These are phyloP conservation scores for Phytophthora tubulina DNA, from an alignment of 352 stramenopile genomes.

Conservation along the genomic window DNA sequence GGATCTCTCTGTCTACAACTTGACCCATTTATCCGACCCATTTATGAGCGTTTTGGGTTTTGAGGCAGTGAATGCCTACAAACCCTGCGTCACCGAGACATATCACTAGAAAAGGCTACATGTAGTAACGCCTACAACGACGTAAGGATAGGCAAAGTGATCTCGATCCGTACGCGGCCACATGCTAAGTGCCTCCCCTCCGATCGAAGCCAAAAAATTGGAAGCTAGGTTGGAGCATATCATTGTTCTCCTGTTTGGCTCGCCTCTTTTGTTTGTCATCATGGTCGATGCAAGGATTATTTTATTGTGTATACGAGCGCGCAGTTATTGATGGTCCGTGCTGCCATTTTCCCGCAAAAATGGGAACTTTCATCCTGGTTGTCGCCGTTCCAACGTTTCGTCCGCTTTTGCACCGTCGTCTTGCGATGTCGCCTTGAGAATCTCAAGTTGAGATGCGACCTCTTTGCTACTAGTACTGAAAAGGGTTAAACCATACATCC, in stretches of 20 bases:
- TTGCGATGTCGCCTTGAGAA: slow-evolving; percentile 8
- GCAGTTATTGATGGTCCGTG: no score
- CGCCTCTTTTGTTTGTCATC: slow-evolving; percentile 1
- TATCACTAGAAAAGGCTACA: slow-evolving; percentile 9
- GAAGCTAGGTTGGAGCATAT: no score
- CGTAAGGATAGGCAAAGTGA: slow-evolving; percentile 9
- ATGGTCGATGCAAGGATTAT: neutral
- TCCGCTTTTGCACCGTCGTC: slow-evolving; percentile 8
- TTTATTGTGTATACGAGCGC: no score
- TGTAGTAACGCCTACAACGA: slow-evolving; percentile 18
- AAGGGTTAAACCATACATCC: slow-evolving; percentile 25
- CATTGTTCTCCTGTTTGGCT: slow-evolving; percentile 1
- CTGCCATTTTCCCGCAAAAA: slow-evolving; percentile 12
- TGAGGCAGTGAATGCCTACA: neutral
- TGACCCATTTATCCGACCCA: neutral
- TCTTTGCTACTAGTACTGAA: slow-evolving; percentile 28
- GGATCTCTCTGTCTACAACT: no score
- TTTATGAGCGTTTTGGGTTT: slow-evolving; percentile 8
- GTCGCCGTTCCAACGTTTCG: slow-evolving; percentile 19
- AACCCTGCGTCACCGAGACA: slow-evolving; percentile 25
- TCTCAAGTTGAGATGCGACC: slow-evolving; percentile 27
- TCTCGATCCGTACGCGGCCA: neutral
- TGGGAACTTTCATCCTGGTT: slow-evolving; percentile 35
- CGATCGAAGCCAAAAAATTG: neutral
- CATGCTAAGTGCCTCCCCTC: neutral